These are phyloP conservation scores for Fusarium sp. DNA, from an alignment of 2,329 filamentous ascomycete species.

Conservation along the genomic window DNA sequence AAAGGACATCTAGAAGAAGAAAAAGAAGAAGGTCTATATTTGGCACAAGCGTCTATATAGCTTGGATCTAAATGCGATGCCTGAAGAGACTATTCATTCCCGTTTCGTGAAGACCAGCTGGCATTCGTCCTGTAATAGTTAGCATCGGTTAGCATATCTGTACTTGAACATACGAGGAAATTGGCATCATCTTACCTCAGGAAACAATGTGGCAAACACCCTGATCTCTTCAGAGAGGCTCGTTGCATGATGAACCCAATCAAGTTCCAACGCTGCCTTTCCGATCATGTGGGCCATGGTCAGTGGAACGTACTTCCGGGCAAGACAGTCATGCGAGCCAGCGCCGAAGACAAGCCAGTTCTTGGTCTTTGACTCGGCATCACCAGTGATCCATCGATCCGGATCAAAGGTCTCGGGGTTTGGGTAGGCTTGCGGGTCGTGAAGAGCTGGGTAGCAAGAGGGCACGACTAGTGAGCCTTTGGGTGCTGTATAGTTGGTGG, in stretches of 20 bases:
- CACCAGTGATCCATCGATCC: constrained; percentile 67
- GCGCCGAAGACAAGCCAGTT: constrained; percentile 70
- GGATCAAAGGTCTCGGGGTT: constrained; percentile 65
- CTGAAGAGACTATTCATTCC: neutral
- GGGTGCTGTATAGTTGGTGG: constrained; percentile 63
- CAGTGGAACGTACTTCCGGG: constrained; percentile 64
- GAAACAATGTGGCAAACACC: constrained; percentile 66
- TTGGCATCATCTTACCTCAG: constrained; percentile 58
- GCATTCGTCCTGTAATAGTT: constrained; percentile 23
- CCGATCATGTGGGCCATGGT: constrained; percentile 68
- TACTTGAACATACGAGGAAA: too few species aligned
- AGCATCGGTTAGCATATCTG: neutral
- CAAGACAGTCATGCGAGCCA: constrained; percentile 66
- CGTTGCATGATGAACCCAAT: constrained; percentile 67
- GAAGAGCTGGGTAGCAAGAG: constrained; percentile 66
- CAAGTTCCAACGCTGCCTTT: constrained; percentile 65
- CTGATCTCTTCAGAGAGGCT: constrained; percentile 64
- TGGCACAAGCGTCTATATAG: neutral
- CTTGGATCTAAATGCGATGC: neutral
- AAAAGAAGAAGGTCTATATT: too few species aligned
- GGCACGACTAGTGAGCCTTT: constrained; percentile 66
- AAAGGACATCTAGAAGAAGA: too few species aligned
- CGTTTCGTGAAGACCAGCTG: constrained; percentile 25
- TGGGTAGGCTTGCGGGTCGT: constrained; percentile 64
- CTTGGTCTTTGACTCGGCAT: constrained; percentile 65